These are phyloP conservation scores for Seiridium cupressi DNA, from an alignment of 2,329 filamentous ascomycete species.

Conservation along the genomic window DNA sequence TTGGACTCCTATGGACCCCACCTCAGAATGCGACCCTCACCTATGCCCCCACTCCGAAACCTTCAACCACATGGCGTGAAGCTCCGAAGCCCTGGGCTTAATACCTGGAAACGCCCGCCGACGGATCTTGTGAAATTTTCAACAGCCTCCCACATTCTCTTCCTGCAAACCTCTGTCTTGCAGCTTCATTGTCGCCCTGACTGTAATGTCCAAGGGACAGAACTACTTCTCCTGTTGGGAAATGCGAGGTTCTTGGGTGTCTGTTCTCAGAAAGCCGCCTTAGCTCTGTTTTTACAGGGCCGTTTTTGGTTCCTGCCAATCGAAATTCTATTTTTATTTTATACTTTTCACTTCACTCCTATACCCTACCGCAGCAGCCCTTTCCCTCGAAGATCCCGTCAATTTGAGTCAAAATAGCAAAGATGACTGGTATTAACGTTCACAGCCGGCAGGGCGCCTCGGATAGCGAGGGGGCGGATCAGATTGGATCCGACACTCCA, in stretches of 20 bases:
- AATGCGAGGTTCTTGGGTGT: slow-evolving; percentile 11
- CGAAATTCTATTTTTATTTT: slow-evolving; percentile 9
- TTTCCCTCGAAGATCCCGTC: neutral
- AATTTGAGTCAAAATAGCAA: slow-evolving; percentile 16
- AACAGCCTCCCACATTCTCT: slow-evolving; percentile 3
- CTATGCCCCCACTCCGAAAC: slow-evolving; percentile 12
- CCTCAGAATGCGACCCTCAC: neutral
- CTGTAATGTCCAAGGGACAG: slow-evolving; percentile 11
- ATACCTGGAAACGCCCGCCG: slow-evolving; percentile 4
- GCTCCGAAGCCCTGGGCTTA: slow-evolving; percentile 9
- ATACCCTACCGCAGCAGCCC: slow-evolving; percentile 9
- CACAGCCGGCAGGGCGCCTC: slow-evolving; percentile 51
- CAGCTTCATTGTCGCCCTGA: slow-evolving; percentile 2
- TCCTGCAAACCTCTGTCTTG: neutral
- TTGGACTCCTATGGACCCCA: slow-evolving; percentile 1
- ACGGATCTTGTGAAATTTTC: slow-evolving; percentile 11
- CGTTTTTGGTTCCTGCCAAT: neutral
- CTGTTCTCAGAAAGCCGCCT: slow-evolving; percentile 10
- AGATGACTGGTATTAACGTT: slow-evolving; percentile 46
- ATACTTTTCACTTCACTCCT: slow-evolving; percentile 13
- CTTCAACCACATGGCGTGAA: slow-evolving; percentile 14
- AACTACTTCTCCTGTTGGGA: slow-evolving; percentile 9
- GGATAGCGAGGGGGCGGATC: slow-evolving; percentile 72
- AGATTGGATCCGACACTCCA: slow-evolving; percentile 81
- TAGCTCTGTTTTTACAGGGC: slow-evolving; percentile 4